Percentiles rank a stretch among this genome's conserved stretches.
Evolutionary conservation across 1,284 basidiomycete species (phyloP).

Genomic region (Trametes pubescens): DNA sequence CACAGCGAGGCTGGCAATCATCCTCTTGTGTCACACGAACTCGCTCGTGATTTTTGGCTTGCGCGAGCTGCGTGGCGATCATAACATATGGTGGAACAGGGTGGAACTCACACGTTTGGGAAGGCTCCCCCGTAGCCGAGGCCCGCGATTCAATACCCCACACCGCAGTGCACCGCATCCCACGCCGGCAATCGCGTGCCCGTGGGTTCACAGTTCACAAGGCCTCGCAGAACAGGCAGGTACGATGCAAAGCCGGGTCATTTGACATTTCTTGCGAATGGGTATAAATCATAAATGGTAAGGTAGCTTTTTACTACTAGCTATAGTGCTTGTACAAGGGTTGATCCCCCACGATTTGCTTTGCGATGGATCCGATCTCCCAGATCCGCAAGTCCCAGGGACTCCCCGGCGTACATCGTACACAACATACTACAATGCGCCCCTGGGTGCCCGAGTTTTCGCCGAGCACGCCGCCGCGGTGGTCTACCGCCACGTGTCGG

Average conservation of each 20-base stretch:
- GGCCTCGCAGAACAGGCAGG: constrained; percentile 2
- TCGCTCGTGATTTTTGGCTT: too few species aligned
- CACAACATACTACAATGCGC: background rate
- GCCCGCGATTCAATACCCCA: background rate
- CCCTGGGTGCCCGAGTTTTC: constrained; percentile 16
- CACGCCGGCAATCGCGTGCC: background rate
- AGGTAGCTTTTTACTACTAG: background rate
- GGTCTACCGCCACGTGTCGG: constrained; percentile 47
- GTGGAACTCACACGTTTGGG: too few species aligned
- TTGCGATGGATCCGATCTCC: background rate
- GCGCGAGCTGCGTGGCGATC: too few species aligned
- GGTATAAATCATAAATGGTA: background rate
- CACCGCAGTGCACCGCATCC: background rate
- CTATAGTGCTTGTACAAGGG: background rate
- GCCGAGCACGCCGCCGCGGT: background rate
- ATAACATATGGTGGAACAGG: too few species aligned
- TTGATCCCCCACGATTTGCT: background rate
- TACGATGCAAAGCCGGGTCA: constrained; percentile 6
- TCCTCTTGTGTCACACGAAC: too few species aligned
- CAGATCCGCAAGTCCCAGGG: too few species aligned
- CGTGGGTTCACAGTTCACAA: background rate
- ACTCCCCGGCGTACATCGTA: background rate
- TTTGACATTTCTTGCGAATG: background rate
- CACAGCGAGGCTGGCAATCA: too few species aligned
- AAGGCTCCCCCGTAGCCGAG: background rate